Evolutionary conservation across 352 stramenopile genomes (phyloP), one percentile per base, ranked within the genome.

Genomic region (Pythium aristosporum): DNA sequence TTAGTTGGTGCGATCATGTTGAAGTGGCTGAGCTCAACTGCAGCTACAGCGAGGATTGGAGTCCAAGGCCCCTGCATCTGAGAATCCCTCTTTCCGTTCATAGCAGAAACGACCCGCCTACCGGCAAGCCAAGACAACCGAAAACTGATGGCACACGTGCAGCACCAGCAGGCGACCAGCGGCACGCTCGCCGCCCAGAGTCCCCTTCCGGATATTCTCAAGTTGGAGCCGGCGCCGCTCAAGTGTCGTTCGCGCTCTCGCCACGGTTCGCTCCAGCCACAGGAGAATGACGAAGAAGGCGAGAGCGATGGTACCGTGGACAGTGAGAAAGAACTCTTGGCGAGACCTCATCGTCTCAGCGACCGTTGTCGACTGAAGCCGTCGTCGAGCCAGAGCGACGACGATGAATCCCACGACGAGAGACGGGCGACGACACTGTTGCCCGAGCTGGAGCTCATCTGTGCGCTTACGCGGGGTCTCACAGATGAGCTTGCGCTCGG

Each of bases 201-300:
- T 34, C 54, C 28, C 8, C 3, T 13, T 39, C 34, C 34, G 34
- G 39, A 43, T 15, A 30, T 47, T 37, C 21, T 65, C 36, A 65
- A 58, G 47, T 20, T 57, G 32, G 18, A 47, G 10, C 44, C 44
- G 12, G 36, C 47, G 42, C 56, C 42, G 11, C 20, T 37, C 56
- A 54, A 47, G 42, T 43, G 39, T 21, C 16, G 3, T 1, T 12
- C 21, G 54, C 54, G 20, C 37, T 15, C 18, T 37, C 57, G 58
- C 47, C 58, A 65, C 28, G 58, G 58, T 0, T 65, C 58, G 16
- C 37, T 65, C 3, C 58, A 65, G 48, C 58, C 58, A 3, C 58
- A 65, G 28, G 58, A 65, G 21, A 65, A 65, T 34, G 56, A 63
- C 41, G 28, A 53, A 2, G 57, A 64, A 4, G 58, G 57, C 41